Conservation (phyloP, 805 yeast species). For the Dipodascus geniculatus region DNA sequence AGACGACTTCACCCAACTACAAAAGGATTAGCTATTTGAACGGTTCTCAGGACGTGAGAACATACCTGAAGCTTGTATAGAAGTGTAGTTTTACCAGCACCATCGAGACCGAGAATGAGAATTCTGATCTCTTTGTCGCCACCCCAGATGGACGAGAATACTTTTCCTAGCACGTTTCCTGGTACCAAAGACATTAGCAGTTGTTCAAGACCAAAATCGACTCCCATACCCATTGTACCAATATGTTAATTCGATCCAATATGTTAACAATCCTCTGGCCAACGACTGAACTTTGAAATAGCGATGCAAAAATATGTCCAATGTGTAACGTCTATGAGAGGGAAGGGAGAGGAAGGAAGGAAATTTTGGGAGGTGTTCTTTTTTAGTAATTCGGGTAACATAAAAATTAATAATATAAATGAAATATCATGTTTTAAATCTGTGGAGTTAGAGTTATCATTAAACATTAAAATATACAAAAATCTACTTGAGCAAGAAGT, state of each 20-base stretch:
- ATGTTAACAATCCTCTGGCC: background rate
- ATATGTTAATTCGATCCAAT: background rate
- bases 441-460: no score
- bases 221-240: background rate
- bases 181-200: background rate
- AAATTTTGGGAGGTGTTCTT: background rate
- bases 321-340: background rate
- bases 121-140: conserved; percentile 81
- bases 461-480: background rate
- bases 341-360: background rate
- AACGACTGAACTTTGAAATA: background rate
- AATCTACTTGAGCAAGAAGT: background rate
- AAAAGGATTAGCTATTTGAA: background rate
- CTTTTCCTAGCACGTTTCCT: conserved; percentile 46
- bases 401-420: no score
- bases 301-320: background rate
- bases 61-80: conserved; percentile 68
- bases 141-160: conserved; percentile 88
- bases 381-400: background rate
- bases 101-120: conserved; percentile 83
- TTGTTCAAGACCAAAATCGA: background rate
- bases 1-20: conserved; percentile 64
- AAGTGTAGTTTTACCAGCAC: conserved; percentile 96
- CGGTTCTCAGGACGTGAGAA: background rate
- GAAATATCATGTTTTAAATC: no score